Evolutionary conservation across 805 yeast genomes (phyloP).

Genomic region (Sugiyamaella mastotermitis): DNA sequence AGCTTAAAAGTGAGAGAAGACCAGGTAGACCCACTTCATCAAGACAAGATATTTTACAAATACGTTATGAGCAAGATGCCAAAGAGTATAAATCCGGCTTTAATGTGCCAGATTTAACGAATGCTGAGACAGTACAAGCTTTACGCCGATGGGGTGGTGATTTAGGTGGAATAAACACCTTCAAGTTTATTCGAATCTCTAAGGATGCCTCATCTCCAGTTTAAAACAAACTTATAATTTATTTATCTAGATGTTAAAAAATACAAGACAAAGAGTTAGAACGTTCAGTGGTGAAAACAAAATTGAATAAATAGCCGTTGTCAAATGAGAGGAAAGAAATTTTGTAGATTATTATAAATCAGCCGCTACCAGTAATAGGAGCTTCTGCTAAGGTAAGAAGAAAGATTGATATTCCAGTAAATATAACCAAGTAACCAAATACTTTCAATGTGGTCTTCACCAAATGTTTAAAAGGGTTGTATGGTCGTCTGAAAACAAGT

Average conservation of each 20-base stretch:
- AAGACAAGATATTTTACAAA: constrained; percentile 62
- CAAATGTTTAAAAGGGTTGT: constrained; percentile 15
- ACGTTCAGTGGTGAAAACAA: too few relatives aligned
- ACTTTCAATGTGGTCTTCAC: constrained; percentile 9
- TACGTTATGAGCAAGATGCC: constrained; percentile 52
- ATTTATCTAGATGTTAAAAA: too few relatives aligned
- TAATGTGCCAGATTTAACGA: constrained; percentile 63
- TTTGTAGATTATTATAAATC: too few relatives aligned
- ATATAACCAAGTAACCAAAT: constrained; percentile 4
- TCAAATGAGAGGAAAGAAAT: too few relatives aligned
- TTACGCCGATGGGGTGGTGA: constrained; percentile 78
- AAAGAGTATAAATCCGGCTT: constrained; percentile 65
- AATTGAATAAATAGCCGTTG: too few relatives aligned
- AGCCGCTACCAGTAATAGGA: too few relatives aligned
- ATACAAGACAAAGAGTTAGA: too few relatives aligned
- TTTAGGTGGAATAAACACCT: constrained; percentile 64
- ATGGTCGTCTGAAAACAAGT: constrained; percentile 37
- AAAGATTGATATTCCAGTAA: too few relatives aligned
- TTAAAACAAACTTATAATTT: too few relatives aligned
- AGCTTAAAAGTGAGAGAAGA: constrained; percentile 56
- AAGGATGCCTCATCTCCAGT: too few relatives aligned
- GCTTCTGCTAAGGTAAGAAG: too few relatives aligned
- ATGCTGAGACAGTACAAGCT: constrained; percentile 48
- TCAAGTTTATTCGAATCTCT: constrained; percentile 42
- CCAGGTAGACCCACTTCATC: constrained; percentile 82